Evolutionary conservation across 805 yeast genomes (phyloP).

Genomic region (Komagataella ulmi): DNA sequence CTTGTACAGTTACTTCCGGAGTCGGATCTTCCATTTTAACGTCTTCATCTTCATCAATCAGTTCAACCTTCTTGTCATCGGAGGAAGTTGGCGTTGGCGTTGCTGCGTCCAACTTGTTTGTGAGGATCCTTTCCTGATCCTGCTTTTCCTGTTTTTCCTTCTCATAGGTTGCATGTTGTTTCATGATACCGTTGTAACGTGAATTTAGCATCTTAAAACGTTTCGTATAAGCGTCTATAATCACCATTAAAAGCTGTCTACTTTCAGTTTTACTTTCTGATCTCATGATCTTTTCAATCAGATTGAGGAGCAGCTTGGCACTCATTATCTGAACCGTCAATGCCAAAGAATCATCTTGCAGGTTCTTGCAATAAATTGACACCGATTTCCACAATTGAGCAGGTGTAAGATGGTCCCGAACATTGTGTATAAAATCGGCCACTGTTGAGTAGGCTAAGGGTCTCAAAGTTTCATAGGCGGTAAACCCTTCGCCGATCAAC

Average conservation of each 20-base stretch:
- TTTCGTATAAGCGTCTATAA: slow-evolving; percentile 78
- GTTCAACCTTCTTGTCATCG: slow-evolving; percentile 2
- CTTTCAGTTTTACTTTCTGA: slow-evolving; percentile 73
- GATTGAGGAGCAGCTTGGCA: slow-evolving; percentile 75
- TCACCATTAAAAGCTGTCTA: slow-evolving; percentile 70
- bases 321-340: slow-evolving; percentile 93
- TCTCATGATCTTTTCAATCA: slow-evolving; percentile 80
- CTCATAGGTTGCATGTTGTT: slow-evolving; percentile 43
- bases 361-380: slow-evolving; percentile 61
- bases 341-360: slow-evolving; percentile 73
- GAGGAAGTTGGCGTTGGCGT: slow-evolving; percentile 2
- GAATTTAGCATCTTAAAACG: slow-evolving; percentile 67
- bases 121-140: slow-evolving; percentile 9
- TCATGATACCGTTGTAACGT: slow-evolving; percentile 53
- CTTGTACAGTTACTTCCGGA: slow-evolving; percentile 8
- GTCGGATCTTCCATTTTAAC: slow-evolving; percentile 1
- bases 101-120: not conserved
- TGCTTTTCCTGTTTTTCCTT: slow-evolving; percentile 27
- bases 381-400: slow-evolving; percentile 84
- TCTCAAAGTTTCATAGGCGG: slow-evolving; percentile 78
- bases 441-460: slow-evolving; percentile 92
- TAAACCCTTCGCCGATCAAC: slow-evolving; percentile 83
- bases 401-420: slow-evolving; percentile 69
- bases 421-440: slow-evolving; percentile 91
- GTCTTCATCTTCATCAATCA: slow-evolving; percentile 5